Base-by-base conservation (phyloP, 352 stramenopile genomes). In the Pythium dissimile region DNA sequence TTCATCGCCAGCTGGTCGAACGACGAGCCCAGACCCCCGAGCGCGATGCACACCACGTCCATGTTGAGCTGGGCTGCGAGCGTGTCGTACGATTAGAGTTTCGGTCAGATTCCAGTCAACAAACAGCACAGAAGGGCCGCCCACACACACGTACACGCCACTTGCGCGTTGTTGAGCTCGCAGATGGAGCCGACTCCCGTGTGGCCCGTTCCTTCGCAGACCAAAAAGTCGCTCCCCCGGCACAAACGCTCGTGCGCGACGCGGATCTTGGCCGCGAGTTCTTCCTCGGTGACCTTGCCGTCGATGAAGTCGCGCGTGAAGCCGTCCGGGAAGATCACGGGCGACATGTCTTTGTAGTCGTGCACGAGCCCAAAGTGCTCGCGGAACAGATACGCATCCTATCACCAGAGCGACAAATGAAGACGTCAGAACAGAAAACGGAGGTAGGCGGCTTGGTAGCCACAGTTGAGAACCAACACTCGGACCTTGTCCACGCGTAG, bases 261-360 rank as follows among this genome's bases (percentile, higher is more conserved):
- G 37, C 80, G 63, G 49, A 99, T 97, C 26, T 85, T 70, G 16
- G 77, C 65, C 39, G 89, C 74, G 52, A 95, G 82, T 64, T 94
- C 68, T 34, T 79, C 63, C 23, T 87, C 77, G n/a, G 83, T 96
- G 20, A 96, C 85, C 65, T 98, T 94, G 15, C 95, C 95, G 69
- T 99, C 95, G 52, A 99, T 95, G 62, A 96, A 99, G 51, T 98
- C 81, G 64, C 94, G 92, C 37, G 97, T 99, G 71, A 99, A 99
- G 21, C 95, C 95, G 31, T 88, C 67, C 1, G 95, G 96, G 67
- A 99, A 98, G 70, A 99, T 94, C 24, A 99, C 96, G 27, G 97
- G 97, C 54, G 87, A 98, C 97, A 99, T 99, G 67, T 98, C 75
- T 65, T 87, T 75, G 81, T 99, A 99, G 61, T 97, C 75, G 63